These are phyloP conservation scores for Phytopythium helicoides DNA, from an alignment of 352 stramenopile species.

Conservation along the genomic window DNA sequence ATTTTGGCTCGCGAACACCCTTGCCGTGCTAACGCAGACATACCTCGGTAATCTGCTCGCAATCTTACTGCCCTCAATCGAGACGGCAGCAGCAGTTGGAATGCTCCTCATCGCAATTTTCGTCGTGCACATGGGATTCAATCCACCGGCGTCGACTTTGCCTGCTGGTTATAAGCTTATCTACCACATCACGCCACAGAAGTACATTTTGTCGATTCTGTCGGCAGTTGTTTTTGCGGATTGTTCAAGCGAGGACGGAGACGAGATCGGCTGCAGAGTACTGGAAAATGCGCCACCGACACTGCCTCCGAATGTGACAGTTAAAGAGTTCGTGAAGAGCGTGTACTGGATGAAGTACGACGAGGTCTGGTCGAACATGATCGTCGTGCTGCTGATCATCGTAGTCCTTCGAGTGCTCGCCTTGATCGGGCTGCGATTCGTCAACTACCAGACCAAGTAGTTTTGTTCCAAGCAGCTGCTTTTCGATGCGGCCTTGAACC, in stretches of 20 bases:
- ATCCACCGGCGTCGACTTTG: conserved; percentile 47
- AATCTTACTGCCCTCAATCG: conserved; percentile 30
- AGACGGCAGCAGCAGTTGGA: conserved; percentile 38
- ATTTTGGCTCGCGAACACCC: conserved; percentile 42
- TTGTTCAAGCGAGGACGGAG: conserved; percentile 14
- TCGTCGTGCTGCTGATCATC: conserved; percentile 35
- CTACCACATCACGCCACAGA: conserved; percentile 47
- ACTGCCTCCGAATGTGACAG: conserved; percentile 16
- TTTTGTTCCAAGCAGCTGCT: too few species aligned
- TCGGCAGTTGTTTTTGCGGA: conserved; percentile 37
- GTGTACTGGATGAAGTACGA: conserved; percentile 38
- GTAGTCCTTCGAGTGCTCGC: conserved; percentile 38
- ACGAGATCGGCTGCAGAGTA: conserved; percentile 21
- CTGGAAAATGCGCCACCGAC: conserved; percentile 22
- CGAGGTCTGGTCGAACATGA: conserved; percentile 32
- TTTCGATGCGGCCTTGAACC: too few species aligned
- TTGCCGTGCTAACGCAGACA: conserved; percentile 41
- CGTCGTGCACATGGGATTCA: conserved; percentile 77
- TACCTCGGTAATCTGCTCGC: conserved; percentile 47
- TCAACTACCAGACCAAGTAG: conserved; percentile 49
- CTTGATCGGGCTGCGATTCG: conserved; percentile 40
- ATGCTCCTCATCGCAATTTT: conserved; percentile 61
- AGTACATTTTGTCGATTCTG: conserved; percentile 40
- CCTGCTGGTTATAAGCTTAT: conserved; percentile 52
- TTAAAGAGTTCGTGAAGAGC: conserved; percentile 43